These are phyloP conservation scores for Arthroderma sp. DNA, from an alignment of 2,329 filamentous ascomycete genomes.

Conservation along the genomic window DNA sequence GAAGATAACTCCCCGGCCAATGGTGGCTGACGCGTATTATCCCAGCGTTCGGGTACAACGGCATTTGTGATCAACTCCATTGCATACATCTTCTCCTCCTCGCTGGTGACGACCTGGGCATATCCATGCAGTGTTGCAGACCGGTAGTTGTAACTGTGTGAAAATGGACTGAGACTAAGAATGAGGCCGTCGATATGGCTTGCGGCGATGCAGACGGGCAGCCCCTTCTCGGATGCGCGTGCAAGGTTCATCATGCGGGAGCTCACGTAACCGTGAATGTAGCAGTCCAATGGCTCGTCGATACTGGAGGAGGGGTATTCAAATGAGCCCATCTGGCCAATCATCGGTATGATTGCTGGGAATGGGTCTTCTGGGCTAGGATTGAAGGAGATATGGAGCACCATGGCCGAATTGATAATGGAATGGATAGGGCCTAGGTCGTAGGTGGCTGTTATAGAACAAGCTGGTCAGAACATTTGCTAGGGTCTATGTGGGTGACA, in stretches of 20 bases:
- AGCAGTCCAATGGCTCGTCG: conserved; percentile 57
- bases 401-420: conserved; percentile 59
- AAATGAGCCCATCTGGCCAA: conserved; percentile 68
- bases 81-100: conserved; percentile 60
- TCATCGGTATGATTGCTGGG: conserved; percentile 70
- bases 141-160: conserved; percentile 78
- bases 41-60: conserved; percentile 57
- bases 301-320: conserved; percentile 44
- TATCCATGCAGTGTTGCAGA: conserved; percentile 66
- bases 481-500: conserved; percentile 1
- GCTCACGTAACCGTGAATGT: conserved; percentile 75
- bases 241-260: conserved; percentile 61
- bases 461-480: conserved; percentile 4
- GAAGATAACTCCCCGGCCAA: conserved; percentile 60
- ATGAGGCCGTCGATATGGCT: conserved; percentile 69
- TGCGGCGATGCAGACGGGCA: conserved; percentile 60
- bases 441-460: conserved; percentile 46
- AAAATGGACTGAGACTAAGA: conserved; percentile 64
- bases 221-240: conserved; percentile 34
- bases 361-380: conserved; percentile 50
- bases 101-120: conserved; percentile 52
- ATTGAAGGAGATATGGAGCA: conserved; percentile 71
- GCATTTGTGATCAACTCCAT: conserved; percentile 67
- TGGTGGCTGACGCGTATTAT: conserved; percentile 55
- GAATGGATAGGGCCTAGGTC: conserved; percentile 58